These are phyloP conservation scores for Psophocarpus tetragonolobus DNA, from an alignment of 306 rosid genomes.

Conservation along the genomic window DNA sequence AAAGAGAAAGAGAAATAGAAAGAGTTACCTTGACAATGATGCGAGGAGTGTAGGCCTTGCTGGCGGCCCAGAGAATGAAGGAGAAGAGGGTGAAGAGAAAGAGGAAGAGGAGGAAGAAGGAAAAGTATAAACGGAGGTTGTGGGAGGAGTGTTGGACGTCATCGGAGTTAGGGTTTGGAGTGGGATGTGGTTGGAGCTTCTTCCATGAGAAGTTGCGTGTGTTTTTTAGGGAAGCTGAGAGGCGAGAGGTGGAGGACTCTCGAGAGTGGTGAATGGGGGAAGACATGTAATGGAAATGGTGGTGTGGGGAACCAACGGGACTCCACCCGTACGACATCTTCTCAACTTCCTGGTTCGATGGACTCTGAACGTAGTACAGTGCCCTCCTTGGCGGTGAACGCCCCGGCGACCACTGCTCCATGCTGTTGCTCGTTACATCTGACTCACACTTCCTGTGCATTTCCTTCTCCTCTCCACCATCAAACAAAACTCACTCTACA, in stretches of 20 bases:
- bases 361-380: constrained; percentile 91
- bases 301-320: constrained; percentile 76
- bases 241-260: constrained; percentile 91
- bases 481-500: too few species aligned
- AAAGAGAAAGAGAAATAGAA: too few species aligned
- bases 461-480: not conserved
- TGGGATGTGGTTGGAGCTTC: constrained; percentile 45
- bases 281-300: constrained; percentile 64
- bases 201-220: constrained; percentile 59
- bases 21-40: constrained; percentile 57
- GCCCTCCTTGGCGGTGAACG: constrained; percentile 84
- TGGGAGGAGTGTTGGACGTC: constrained; percentile 31
- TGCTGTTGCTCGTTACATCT: constrained; percentile 66
- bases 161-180: constrained; percentile 24
- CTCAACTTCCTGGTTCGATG: constrained; percentile 87
- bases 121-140: constrained; percentile 50
- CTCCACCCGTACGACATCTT: constrained; percentile 95
- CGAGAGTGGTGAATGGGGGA: constrained; percentile 97
- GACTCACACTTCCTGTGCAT: constrained; percentile 88
- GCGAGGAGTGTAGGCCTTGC: constrained; percentile 65
- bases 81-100: constrained; percentile 64
- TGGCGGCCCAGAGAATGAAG: constrained; percentile 88
- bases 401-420: constrained; percentile 71
- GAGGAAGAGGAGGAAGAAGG: constrained; percentile 57
- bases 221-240: constrained; percentile 82